Base-by-base conservation (phyloP, 2,329 filamentous ascomycete species). In the Alternaria arborescens region DNA sequence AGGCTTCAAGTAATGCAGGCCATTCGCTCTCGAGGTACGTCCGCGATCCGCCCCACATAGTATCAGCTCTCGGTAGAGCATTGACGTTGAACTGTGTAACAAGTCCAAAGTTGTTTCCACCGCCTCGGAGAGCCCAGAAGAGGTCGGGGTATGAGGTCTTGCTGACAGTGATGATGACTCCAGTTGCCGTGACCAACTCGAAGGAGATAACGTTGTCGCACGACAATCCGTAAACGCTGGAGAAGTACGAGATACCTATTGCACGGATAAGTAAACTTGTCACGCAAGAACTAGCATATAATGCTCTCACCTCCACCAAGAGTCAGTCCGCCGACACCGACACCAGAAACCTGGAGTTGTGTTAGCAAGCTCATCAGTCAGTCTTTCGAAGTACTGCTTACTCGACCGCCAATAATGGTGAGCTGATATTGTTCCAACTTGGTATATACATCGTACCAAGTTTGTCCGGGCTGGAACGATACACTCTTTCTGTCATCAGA, bases 121-220 rank as follows among this genome's bases (percentile, higher is more conserved):
- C 76, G 4, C 79, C 78, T 18, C 77, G 76, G 7, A 80, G 69
- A 1, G 76, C 77, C 62, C 68, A 73, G 66, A 75, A 81, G 4
- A 82, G 78, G 43, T 83, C 81, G 0, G 64, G 61, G 41, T 79
- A 80, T 8, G 76, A 60, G 2, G 30, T 66, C 30, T 61, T 7
- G 38, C 54, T 71, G 30, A 62, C 70, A 7, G 48, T 68, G 34
- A 73, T 51, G 7, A 72, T 54, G 14, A 54, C 8, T 4, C 70
- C 69, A 30, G 60, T 65, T 1, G 70, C 69, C 2, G 66, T 71
- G 7, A 74, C 70, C 3, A 74, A n/a, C 58, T 81, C 75, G 43
- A 69, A 80, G 12, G 71, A 70, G 4, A 69, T 61, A 10, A 80
- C 75, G 32, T 74, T 77, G 54, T 81, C 69, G 41, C 68, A 73